These are phyloP conservation scores for Coprinopsis marcescibilis DNA, from an alignment of 768 basidiomycete species.

Conservation along the genomic window DNA sequence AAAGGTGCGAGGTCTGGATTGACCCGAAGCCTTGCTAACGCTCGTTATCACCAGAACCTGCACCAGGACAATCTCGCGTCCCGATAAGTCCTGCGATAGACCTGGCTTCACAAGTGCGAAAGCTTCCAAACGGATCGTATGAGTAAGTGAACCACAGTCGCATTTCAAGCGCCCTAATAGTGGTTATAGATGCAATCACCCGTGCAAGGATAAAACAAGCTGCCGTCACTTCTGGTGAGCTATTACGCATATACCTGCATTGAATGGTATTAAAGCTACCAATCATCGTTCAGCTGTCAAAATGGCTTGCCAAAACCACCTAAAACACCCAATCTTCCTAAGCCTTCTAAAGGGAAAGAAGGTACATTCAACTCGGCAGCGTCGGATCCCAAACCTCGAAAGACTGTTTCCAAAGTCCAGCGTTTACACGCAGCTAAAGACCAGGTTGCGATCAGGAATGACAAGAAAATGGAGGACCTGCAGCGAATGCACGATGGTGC, in stretches of 20 bases:
- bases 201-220: conserved; percentile 69
- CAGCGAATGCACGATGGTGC: conserved; percentile 39
- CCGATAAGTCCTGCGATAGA: neutral
- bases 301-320: conserved; percentile 58
- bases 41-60: neutral
- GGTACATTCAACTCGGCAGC: conserved; percentile 3
- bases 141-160: conserved; percentile 35
- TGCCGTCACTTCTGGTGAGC: conserved; percentile 78
- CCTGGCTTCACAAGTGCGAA: conserved; percentile 11
- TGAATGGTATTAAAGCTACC: too few species aligned
- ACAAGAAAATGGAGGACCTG: conserved; percentile 32
- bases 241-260: too few species aligned
- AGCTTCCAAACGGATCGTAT: conserved; percentile 59
- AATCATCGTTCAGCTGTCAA: conserved; percentile 75
- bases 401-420: conserved; percentile 11
- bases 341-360: conserved; percentile 6
- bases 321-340: conserved; percentile 9
- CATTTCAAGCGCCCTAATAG: conserved; percentile 10
- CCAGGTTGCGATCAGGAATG: conserved; percentile 12
- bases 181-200: conserved; percentile 62
- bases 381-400: conserved; percentile 12
- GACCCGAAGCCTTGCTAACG: neutral
- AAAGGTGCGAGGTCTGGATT: neutral
- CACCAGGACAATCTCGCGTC: neutral
- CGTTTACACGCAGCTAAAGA: conserved; percentile 2